Base-by-base conservation (phyloP, 805 yeast genomes). In the Spathaspora passalidarum region DNA sequence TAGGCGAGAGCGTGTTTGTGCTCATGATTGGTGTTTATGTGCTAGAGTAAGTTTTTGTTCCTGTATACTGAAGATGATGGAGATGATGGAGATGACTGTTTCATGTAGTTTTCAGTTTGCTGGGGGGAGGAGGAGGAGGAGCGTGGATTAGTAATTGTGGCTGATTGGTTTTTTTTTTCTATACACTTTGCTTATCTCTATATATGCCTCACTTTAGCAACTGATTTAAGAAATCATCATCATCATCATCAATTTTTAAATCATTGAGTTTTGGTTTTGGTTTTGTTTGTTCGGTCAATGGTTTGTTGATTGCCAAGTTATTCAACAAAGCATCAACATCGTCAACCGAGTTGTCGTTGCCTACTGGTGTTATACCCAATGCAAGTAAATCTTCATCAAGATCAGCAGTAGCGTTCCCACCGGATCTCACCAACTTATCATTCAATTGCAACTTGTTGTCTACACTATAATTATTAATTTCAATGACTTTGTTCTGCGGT, bases 381-480 rank as follows among this genome's bases (percentile, higher is more conserved):
- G 38, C 38, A 38, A 40, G 38, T 25, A 47, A 4, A 45, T 63
- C 66, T 25, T 52, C 56, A 40, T 55, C 62, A 2, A 41, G 20
- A 26, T 35, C 40, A 16, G 17, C 23, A 19, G 43, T 38, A 11
- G 17, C 35, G 4, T 29, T 23, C 11, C 36, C 26, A 1, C 44
- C 48, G 3, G 35, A 13, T 26, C 20, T 47, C 0, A 48, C 40
- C n/a, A 68, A 36, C 40, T 54, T 60, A 11, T 48, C 43, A 46
- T 66, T 62, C 46, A 66, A 54, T 49, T 59, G 71, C 2, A 14
- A 22, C 10, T 45, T 48, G 42, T 66, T 72, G 17, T 49, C 44
- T 7, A 39, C 46, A 39, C 60, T 57, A 36, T 57, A 53, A 44
- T 67, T 72, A 49, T 72, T 63, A 48, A 72, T 59, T 38, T 70